These are phyloP conservation scores for Trichosporon faecale DNA, from an alignment of 1,284 basidiomycete species.

Conservation along the genomic window DNA sequence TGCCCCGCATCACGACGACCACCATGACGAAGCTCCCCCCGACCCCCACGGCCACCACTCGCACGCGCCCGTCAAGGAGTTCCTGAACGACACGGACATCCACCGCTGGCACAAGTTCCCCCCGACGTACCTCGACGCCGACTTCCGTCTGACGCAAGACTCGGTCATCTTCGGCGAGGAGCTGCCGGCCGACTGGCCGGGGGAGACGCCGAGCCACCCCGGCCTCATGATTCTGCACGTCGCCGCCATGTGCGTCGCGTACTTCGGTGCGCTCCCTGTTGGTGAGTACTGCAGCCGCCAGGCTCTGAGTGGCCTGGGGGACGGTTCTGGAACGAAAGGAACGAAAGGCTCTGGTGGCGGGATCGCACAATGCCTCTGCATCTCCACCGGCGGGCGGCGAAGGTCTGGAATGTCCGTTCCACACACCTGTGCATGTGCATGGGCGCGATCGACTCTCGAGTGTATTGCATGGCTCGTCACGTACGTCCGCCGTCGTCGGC, in stretches of 20 bases:
- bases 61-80: conserved; percentile 31
- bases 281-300: conserved; percentile 26
- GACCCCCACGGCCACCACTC: conserved; percentile 31
- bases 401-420: background rate
- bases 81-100: conserved; percentile 39
- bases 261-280: conserved; percentile 43
- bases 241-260: conserved; percentile 33
- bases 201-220: conserved; percentile 32
- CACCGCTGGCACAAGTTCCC: conserved; percentile 43
- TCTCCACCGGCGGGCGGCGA: background rate
- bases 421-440: background rate
- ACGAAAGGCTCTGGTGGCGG: background rate
- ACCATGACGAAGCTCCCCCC: conserved; percentile 11
- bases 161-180: conserved; percentile 43
- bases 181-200: conserved; percentile 37
- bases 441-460: background rate
- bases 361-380: background rate
- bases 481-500: too few species aligned
- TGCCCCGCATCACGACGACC: background rate
- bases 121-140: conserved; percentile 41
- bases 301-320: too few species aligned
- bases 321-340: too few species aligned
- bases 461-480: background rate
- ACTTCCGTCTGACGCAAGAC: conserved; percentile 41
- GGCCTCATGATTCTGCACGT: conserved; percentile 40